A percentile compares a stretch with the other conserved stretches of the same genome.
Evolutionary conservation across 805 yeast genomes (phyloP).

Genomic region (Ascoidea asiatica): DNA sequence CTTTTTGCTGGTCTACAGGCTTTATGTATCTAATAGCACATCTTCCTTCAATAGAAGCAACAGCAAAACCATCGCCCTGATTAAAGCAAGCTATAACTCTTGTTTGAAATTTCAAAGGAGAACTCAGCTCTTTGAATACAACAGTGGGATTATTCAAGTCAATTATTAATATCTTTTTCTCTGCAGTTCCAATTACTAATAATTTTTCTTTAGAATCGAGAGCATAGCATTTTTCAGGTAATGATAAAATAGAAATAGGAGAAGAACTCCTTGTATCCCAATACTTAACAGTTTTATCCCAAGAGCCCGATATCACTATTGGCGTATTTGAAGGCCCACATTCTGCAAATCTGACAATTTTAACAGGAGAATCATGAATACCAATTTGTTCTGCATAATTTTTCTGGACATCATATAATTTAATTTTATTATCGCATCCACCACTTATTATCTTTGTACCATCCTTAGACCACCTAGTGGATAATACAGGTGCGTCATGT

Average conservation of each 20-base stretch:
- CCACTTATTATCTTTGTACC: constrained; percentile 83
- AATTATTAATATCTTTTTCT: constrained; percentile 63
- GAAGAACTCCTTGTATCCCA: constrained; percentile 87
- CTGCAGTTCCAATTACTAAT: constrained; percentile 90
- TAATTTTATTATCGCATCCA: constrained; percentile 83
- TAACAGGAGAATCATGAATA: constrained; percentile 71
- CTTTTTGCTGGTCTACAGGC: constrained; percentile 58
- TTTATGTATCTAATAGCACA: constrained; percentile 90
- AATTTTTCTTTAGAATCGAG: constrained; percentile 77
- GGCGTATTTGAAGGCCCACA: constrained; percentile 72
- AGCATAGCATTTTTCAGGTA: constrained; percentile 85
- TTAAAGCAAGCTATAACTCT: constrained; percentile 73
- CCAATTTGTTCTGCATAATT: constrained; percentile 83
- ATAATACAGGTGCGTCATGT: constrained; percentile 78
- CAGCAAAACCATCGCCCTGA: constrained; percentile 84
- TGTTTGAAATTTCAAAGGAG: constrained; percentile 87
- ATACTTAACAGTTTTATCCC: constrained; percentile 91
- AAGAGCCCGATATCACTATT: constrained; percentile 82
- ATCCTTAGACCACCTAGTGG: constrained; percentile 72
- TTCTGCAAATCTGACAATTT: constrained; percentile 59
- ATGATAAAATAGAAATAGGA: constrained; percentile 65
- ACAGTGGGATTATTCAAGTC: constrained; percentile 74
- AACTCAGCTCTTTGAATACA: constrained; percentile 56
- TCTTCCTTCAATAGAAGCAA: constrained; percentile 91
- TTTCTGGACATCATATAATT: constrained; percentile 66